Conservation (phyloP, 768 basidiomycete species). For the Podaxis rugospora region DNA sequence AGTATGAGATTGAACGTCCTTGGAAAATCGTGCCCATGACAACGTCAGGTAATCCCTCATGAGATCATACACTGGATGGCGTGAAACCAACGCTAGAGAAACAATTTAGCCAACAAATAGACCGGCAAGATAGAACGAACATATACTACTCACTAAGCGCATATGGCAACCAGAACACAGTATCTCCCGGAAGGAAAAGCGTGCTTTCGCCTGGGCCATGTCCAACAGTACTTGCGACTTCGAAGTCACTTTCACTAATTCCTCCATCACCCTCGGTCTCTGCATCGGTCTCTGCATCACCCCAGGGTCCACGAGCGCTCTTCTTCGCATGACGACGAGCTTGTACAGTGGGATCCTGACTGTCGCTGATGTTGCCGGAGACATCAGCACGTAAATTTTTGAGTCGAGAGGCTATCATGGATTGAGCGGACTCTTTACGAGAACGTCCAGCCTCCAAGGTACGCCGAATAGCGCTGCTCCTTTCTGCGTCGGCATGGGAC, state of each 20-base stretch:
- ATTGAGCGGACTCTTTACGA: conserved; percentile 78
- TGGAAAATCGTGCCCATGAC: conserved; percentile 91
- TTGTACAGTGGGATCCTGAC: conserved; percentile 52
- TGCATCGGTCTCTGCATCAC: conserved; percentile 67
- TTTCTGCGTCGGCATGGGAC: conserved; percentile 91
- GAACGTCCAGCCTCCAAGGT: conserved; percentile 76
- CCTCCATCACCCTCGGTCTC: conserved; percentile 74
- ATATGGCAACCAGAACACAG: conserved; percentile 94
- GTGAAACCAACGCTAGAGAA: conserved; percentile 74
- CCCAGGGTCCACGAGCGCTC: conserved; percentile 67
- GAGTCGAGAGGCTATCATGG: conserved; percentile 61
- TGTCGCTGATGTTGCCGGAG: conserved; percentile 37
- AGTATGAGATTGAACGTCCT: conserved; percentile 91
- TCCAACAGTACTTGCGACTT: conserved; percentile 74
- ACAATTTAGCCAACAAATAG: conserved; percentile 9
- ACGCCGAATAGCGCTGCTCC: conserved; percentile 77
- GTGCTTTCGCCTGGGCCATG: conserved; percentile 87
- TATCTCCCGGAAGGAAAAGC: conserved; percentile 82
- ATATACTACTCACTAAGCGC: conserved; percentile 65
- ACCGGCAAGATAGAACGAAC: conserved; percentile 9
- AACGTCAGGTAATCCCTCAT: conserved; percentile 96
- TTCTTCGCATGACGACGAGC: conserved; percentile 54
- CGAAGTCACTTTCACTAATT: conserved; percentile 84
- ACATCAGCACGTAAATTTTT: conserved; percentile 59
- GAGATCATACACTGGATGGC: conserved; percentile 90